These are phyloP conservation scores for Neonectria neomacrospora DNA, from an alignment of 2,329 filamentous ascomycete genomes.

Conservation along the genomic window DNA sequence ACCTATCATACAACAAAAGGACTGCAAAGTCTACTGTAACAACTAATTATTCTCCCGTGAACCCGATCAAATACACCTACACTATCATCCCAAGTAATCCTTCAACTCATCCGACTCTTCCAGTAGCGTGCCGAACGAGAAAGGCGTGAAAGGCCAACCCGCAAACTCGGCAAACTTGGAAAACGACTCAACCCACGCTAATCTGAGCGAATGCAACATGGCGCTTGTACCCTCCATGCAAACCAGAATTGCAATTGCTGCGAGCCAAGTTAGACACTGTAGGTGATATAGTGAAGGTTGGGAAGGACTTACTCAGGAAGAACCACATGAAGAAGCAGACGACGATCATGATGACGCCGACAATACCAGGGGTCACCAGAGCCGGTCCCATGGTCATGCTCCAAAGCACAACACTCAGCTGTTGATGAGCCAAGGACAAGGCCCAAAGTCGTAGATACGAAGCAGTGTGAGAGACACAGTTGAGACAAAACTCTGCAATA, in stretches of 20 bases:
- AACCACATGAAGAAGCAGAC: conserved; percentile 92
- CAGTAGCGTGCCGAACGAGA: conserved; percentile 85
- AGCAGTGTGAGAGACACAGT: conserved; percentile 98
- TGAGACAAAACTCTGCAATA: conserved; percentile 89
- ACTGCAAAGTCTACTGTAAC: conserved; percentile 46
- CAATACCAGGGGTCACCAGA: conserved; percentile 71
- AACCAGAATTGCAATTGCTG: conserved; percentile 73
- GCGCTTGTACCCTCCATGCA: conserved; percentile 97
- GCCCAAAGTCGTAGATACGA: conserved; percentile 99
- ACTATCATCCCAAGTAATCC: conserved; percentile 62
- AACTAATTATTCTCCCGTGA: conserved; percentile 29
- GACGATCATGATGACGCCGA: conserved; percentile 84
- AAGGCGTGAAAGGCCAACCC: conserved; percentile 86
- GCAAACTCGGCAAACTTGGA: conserved; percentile 96
- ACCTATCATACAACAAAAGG: conserved; percentile 48
- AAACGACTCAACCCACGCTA: conserved; percentile 98
- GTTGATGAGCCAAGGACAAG: conserved; percentile 95
- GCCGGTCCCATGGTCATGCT: conserved; percentile 89
- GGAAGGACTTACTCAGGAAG: conserved; percentile 68
- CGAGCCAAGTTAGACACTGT: conserved; percentile 39
- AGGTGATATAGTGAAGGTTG: not conserved
- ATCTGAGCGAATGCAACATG: conserved; percentile 90
- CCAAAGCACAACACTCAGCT: conserved; percentile 96
- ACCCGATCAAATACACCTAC: conserved; percentile 14
- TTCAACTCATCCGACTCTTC: conserved; percentile 80